Conservation (phyloP, 495 filamentous ascomycete species). For the Hypoxylon fragiforme region DNA sequence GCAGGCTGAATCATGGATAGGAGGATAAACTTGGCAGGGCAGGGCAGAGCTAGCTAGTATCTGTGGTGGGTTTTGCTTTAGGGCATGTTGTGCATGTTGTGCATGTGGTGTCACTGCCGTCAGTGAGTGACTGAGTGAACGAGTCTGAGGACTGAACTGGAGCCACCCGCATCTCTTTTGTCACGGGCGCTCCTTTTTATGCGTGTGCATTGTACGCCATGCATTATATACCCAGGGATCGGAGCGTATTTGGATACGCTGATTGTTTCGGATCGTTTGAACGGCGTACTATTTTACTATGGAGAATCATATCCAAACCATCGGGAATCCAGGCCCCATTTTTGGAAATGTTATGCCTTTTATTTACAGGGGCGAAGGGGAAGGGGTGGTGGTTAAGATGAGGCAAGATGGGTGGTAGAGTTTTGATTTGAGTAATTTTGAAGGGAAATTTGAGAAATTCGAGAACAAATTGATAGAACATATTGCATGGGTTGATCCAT, state of each 20-base stretch:
- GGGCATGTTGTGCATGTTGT: no score
- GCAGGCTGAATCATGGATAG: neutral
- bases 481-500: slow-evolving; percentile 2
- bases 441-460: no score
- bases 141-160: neutral
- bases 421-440: no score
- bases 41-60: no score
- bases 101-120: no score
- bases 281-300: slow-evolving; percentile 17
- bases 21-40: neutral
- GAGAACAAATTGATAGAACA: slow-evolving; percentile 8
- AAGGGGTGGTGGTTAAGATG: no score
- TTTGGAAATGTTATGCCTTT: slow-evolving; percentile 5
- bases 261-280: slow-evolving; percentile 31
- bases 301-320: slow-evolving; percentile 4
- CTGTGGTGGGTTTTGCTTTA: neutral
- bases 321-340: slow-evolving; percentile 10
- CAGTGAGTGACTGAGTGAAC: neutral
- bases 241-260: slow-evolving; percentile 29
- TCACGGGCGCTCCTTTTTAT: slow-evolving; percentile 19
- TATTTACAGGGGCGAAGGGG: slow-evolving; percentile 1
- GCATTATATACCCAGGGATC: slow-evolving; percentile 28
- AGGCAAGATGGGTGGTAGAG: slow-evolving; percentile 2
- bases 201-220: neutral
- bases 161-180: neutral